These are phyloP conservation scores for Paecilomyces niveus DNA, from an alignment of 2,329 filamentous ascomycete genomes.

Conservation along the genomic window DNA sequence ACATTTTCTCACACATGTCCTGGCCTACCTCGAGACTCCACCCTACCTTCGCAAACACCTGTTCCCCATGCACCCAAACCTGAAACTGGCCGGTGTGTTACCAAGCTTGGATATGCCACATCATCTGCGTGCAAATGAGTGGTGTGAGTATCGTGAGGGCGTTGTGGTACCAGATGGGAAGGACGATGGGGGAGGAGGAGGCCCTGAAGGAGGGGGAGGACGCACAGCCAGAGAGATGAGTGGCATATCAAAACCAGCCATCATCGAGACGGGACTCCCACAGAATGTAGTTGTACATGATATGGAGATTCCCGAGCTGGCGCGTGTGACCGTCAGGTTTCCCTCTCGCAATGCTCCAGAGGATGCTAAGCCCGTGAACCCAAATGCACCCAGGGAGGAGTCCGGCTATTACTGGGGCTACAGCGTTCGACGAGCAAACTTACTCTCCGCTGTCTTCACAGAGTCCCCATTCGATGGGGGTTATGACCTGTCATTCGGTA, in stretches of 20 bases:
- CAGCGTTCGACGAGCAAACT: constrained; percentile 57
- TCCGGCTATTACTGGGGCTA: constrained; percentile 86
- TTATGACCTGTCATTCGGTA: constrained; percentile 77
- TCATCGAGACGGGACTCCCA: constrained; percentile 46
- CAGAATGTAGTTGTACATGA: constrained; percentile 47
- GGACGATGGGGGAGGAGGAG: constrained; percentile 4
- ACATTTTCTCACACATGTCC: constrained; percentile 71
- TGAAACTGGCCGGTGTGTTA: constrained; percentile 64
- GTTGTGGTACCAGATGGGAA: constrained; percentile 52
- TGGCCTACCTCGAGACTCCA: constrained; percentile 77
- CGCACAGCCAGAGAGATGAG: constrained; percentile 16
- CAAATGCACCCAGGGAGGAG: constrained; percentile 62
- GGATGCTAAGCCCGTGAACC: constrained; percentile 56
- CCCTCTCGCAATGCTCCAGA: constrained; percentile 33
- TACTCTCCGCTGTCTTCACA: constrained; percentile 68
- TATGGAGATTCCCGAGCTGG: constrained; percentile 57
- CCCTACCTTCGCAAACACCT: constrained; percentile 70
- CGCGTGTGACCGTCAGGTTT: constrained; percentile 67
- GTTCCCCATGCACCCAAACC: constrained; percentile 72
- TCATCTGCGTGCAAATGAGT: constrained; percentile 68
- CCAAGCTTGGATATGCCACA: constrained; percentile 80
- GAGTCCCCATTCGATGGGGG: constrained; percentile 68
- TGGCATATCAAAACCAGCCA: constrained; percentile 17
- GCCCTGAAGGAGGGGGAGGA: constrained; percentile 41
- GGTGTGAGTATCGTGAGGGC: constrained; percentile 73